Percentiles rank a stretch among this genome's conserved stretches.
phyloP scores from a whole-genome alignment of 139 green algal species.

The Picochlorum sp. region DNA sequence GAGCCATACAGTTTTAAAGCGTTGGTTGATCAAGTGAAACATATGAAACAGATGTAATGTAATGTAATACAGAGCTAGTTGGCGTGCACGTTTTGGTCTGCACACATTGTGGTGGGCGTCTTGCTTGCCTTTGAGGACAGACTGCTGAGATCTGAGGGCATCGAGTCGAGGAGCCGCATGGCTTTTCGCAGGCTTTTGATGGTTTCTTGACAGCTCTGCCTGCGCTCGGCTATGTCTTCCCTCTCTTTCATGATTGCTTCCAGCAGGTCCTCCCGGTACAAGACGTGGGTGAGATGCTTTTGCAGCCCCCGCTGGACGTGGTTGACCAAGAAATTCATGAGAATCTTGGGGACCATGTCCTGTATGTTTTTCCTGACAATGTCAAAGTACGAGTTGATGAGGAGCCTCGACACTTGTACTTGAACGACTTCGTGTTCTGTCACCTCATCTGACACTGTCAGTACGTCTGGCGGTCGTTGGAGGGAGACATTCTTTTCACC shows the following conservation, averaged over 20 bases:
- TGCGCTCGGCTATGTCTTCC: constrained; percentile 57
- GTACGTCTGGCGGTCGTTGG: constrained; percentile 16
- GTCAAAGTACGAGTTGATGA: constrained; percentile 85
- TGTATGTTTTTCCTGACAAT: constrained; percentile 78
- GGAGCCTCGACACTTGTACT: constrained; percentile 79
- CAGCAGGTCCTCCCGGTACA: constrained; percentile 82
- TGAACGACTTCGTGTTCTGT: constrained; percentile 59
- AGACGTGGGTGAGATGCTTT: constrained; percentile 69
- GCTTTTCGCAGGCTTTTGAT: constrained; percentile 39
- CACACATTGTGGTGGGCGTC: background rate
- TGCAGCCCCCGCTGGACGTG: constrained; percentile 65
- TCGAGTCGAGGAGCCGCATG: constrained; percentile 41
- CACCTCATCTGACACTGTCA: constrained; percentile 28
- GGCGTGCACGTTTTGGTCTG: background rate
- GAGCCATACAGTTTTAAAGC: constrained; percentile 93
- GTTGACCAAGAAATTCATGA: constrained; percentile 93
- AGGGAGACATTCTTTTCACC: background rate
- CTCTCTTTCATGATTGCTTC: constrained; percentile 63
- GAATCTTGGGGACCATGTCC: constrained; percentile 84
- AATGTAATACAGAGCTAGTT: background rate
- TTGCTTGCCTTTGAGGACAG: background rate
- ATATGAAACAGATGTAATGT: constrained; percentile 51
- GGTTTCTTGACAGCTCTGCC: constrained; percentile 38
- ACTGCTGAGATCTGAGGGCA: constrained; percentile 40
- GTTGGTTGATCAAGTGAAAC: constrained; percentile 78